A percentile compares a stretch with the other conserved stretches of the same genome.
phyloP scores from a whole-genome alignment of 1,284 basidiomycete genomes.

The Cryptococcus hybrid region DNA sequence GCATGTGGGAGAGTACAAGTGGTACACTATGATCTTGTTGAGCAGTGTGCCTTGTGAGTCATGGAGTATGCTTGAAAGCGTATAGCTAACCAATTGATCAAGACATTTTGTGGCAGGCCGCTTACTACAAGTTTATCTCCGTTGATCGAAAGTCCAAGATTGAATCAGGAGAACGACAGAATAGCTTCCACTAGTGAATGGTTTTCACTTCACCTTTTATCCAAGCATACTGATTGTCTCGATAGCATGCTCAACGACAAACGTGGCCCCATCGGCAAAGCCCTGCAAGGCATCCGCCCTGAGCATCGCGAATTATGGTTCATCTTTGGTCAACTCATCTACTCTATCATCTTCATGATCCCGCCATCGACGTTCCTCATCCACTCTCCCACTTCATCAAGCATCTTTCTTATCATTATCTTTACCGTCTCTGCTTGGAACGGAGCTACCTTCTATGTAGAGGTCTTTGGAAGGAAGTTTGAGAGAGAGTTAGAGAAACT shows the following conservation, averaged over 20 bases:
- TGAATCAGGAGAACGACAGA: constrained; percentile 78
- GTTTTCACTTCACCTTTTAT: neutral
- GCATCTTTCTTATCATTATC: constrained; percentile 70
- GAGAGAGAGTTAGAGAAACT: constrained; percentile 84
- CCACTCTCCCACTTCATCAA: constrained; percentile 69
- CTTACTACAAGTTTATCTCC: constrained; percentile 92
- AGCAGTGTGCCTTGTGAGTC: constrained; percentile 46
- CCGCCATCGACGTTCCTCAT: constrained; percentile 74
- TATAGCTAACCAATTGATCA: neutral
- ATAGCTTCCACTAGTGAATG: constrained; percentile 68
- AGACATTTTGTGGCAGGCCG: constrained; percentile 83
- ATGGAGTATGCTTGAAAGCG: neutral
- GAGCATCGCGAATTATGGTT: constrained; percentile 69
- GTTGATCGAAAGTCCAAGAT: constrained; percentile 81
- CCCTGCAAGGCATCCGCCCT: constrained; percentile 61
- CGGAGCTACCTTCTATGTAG: constrained; percentile 68
- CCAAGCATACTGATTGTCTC: neutral
- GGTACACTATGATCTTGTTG: constrained; percentile 47
- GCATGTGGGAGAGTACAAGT: constrained; percentile 49
- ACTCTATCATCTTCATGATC: constrained; percentile 79
- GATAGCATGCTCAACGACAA: constrained; percentile 75
- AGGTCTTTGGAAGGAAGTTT: constrained; percentile 92
- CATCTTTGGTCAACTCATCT: constrained; percentile 80
- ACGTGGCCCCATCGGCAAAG: constrained; percentile 71
- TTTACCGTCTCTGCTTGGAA: constrained; percentile 70